phyloP scores from a whole-genome alignment of 345 rosid species.

The Leavenworthia alabamica region DNA sequence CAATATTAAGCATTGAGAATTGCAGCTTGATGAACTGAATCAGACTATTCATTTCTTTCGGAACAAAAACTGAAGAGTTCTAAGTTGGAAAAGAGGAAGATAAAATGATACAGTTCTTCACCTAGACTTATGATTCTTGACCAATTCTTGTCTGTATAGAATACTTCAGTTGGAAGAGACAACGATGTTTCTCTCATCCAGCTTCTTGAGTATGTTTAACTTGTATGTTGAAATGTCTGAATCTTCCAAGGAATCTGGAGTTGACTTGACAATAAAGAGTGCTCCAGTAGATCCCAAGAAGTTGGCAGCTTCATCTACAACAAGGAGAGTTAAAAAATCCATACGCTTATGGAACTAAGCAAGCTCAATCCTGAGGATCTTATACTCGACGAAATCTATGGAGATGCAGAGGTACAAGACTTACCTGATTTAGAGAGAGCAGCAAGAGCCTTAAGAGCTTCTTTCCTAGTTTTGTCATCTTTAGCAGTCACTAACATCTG shows the following conservation, averaged over 20 bases:
- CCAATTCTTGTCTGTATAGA: background rate
- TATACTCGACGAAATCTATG: no score
- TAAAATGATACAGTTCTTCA: background rate
- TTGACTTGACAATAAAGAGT: conserved; percentile 43
- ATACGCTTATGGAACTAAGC: background rate
- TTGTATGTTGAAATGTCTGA: conserved; percentile 48
- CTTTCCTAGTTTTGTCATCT: conserved; percentile 76
- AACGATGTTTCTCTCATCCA: conserved; percentile 43
- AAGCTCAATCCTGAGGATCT: background rate
- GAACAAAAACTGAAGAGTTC: conserved; percentile 1
- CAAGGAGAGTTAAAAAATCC: background rate
- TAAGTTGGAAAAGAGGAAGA: conserved; percentile 8
- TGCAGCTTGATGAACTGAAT: no score
- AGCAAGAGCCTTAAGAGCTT: conserved; percentile 70
- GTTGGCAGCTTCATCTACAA: conserved; percentile 69
- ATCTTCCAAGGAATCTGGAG: conserved; percentile 48
- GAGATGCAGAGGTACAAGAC: no score
- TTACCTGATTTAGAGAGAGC: conserved; percentile 66
- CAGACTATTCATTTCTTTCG: no score
- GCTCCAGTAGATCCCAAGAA: conserved; percentile 59
- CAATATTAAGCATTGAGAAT: no score
- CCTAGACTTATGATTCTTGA: background rate
- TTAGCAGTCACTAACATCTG: conserved; percentile 67
- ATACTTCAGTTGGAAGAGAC: conserved; percentile 18
- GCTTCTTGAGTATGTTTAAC: conserved; percentile 56